Conservation (phyloP, 164 flowering plant genomes). For the Magnolia sinica region DNA sequence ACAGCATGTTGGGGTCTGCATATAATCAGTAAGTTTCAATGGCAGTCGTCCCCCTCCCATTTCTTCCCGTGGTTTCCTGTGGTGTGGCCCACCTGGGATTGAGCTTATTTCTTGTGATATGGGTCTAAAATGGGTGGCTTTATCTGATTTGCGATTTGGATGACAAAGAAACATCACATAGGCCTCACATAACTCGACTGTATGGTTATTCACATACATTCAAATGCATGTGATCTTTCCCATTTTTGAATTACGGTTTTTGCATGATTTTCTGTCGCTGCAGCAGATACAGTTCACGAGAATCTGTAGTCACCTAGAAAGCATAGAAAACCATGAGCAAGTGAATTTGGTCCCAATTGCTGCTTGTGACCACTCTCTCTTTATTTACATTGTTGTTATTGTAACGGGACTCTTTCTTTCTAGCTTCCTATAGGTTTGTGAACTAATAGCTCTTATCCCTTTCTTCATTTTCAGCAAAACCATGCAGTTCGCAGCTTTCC, state of each 20-base stretch:
- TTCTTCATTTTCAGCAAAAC: background rate
- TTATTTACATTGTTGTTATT: background rate
- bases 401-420: background rate
- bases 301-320: background rate
- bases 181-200: too few species aligned
- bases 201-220: background rate
- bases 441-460: background rate
- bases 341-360: background rate
- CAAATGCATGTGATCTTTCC: background rate
- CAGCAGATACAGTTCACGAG: background rate
- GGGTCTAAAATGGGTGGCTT: too few species aligned
- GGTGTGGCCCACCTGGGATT: too few species aligned
- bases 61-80: too few species aligned
- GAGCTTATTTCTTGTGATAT: too few species aligned
- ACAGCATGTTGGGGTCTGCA: too few species aligned
- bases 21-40: too few species aligned
- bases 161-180: too few species aligned
- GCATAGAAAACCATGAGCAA: background rate
- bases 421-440: background rate
- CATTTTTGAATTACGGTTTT: background rate
- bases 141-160: too few species aligned
- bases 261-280: background rate
- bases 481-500: background rate
- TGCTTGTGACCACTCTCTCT: background rate
- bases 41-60: too few species aligned